Evolutionary conservation across 2,329 filamentous ascomycete genomes (phyloP).

Genomic region (Neocucurbitaria cava): DNA sequence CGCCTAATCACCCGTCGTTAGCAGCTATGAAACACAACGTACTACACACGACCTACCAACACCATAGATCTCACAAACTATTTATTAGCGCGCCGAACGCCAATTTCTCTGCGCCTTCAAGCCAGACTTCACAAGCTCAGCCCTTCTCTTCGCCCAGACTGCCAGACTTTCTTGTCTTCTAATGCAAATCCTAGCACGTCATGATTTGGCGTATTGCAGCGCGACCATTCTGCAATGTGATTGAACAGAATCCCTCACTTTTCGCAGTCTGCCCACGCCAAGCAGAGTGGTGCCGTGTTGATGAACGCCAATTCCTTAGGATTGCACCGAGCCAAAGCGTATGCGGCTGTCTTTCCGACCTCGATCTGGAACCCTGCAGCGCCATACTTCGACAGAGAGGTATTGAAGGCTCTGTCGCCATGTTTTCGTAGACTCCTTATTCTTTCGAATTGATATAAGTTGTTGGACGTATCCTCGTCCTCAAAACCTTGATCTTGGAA

Average conservation of each 20-base stretch:
- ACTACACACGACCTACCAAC: slow-evolving; percentile 12
- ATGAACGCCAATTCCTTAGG: slow-evolving; percentile 18
- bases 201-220: slow-evolving; percentile 23
- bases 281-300: slow-evolving; percentile 21
- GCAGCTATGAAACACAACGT: neutral
- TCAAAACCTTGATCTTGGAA: slow-evolving; percentile 1
- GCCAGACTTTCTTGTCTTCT: slow-evolving; percentile 26
- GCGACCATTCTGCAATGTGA: slow-evolving; percentile 18
- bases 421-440: slow-evolving; percentile 6
- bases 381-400: slow-evolving; percentile 13
- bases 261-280: slow-evolving; percentile 27
- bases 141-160: slow-evolving; percentile 26
- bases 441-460: slow-evolving; percentile 5
- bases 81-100: slow-evolving; percentile 24
- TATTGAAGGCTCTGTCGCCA: slow-evolving; percentile 9
- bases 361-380: slow-evolving; percentile 28
- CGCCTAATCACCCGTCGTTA: neutral
- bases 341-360: slow-evolving; percentile 23
- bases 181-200: slow-evolving; percentile 26
- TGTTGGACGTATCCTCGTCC: slow-evolving; percentile 1
- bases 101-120: slow-evolving; percentile 18
- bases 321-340: slow-evolving; percentile 19
- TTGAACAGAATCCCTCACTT: slow-evolving; percentile 20
- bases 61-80: slow-evolving; percentile 12
- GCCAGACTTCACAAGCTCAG: slow-evolving; percentile 41